These are phyloP conservation scores for Malassezia dermatis DNA, from an alignment of 1,284 basidiomycete species.

Conservation along the genomic window DNA sequence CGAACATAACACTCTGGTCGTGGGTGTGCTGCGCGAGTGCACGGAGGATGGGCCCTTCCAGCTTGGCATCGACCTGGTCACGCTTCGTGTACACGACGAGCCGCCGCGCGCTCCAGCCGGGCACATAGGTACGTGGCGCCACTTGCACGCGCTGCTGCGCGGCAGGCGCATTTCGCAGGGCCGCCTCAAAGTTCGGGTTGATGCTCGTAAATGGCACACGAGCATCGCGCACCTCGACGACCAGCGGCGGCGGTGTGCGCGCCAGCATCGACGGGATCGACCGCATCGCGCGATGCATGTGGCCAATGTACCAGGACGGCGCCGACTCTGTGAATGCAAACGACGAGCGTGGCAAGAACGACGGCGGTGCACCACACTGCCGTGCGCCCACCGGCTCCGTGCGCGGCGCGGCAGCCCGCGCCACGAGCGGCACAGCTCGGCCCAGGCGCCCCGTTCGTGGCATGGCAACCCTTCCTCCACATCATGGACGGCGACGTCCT, in stretches of 20 bases:
- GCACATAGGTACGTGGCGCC: background rate
- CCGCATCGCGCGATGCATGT: slow-evolving; percentile 58
- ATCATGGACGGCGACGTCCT: slow-evolving; percentile 1
- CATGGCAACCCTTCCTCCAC: background rate
- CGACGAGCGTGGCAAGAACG: slow-evolving; percentile 42
- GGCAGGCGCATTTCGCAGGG: slow-evolving; percentile 34
- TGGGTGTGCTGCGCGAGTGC: slow-evolving; percentile 50
- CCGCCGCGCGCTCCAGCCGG: slow-evolving; percentile 49
- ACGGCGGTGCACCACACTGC: background rate
- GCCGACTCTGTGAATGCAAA: slow-evolving; percentile 52
- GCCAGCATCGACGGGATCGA: slow-evolving; percentile 53
- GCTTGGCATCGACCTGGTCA: slow-evolving; percentile 75
- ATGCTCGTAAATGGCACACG: slow-evolving; percentile 85
- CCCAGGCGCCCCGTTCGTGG: background rate
- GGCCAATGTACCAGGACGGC: slow-evolving; percentile 94
- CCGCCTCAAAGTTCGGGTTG: slow-evolving; percentile 58
- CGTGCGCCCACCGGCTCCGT: background rate
- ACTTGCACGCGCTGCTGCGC: slow-evolving; percentile 27
- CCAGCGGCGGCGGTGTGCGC: slow-evolving; percentile 65
- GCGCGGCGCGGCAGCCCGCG: background rate
- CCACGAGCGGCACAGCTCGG: background rate
- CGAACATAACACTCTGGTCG: slow-evolving; percentile 52
- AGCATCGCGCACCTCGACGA: slow-evolving; percentile 87
- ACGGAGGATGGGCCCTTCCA: slow-evolving; percentile 55
- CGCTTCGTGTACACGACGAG: slow-evolving; percentile 87